Base-by-base conservation (phyloP, 2,329 filamentous ascomycete species). In the Phialemoniopsis sp. region DNA sequence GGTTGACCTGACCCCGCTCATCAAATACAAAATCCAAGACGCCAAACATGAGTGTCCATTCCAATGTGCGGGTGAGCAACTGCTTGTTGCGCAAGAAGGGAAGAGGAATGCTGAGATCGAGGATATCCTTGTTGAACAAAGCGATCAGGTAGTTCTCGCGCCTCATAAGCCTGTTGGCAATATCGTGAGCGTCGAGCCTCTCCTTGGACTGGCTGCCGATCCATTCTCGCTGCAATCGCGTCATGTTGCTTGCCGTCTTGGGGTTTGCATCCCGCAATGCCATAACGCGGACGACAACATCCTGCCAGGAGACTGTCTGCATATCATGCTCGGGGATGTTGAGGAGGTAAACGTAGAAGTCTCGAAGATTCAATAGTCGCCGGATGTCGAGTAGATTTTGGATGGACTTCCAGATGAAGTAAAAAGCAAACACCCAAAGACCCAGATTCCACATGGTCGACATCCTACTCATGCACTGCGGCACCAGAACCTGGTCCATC, bases 71-170 rank as follows among this genome's bases (percentile, higher is more conserved):
- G 1, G 93, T 96, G 55, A 96, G 91, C 38, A 95, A 72, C 47
- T 91, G 87, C 16, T 85, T 79, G 32, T 82, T 82, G 30, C 82
- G 78, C 3, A 96, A 55, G 46, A 96, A 90, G 0, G 93, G 93
- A 3, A 98, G 63, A 3, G 89, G 88, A 3, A 96, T 74, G 0
- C 87, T 89, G 34, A 97, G 70, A 56, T 98, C 84, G 32, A 98
- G 64, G 29, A 97, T 80, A 45, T 97, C 93, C 61, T 98, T 97
- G 70, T 98, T 98, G 66, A 97, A 89, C 53, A 98, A 73, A 5
- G 93, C 93, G 53, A 98, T 96, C 46, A 96, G 78, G 53, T 96
- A 98, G 55, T 98, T 98, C 46, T 96, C 91, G 55, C 88, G 86
- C 43, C 93, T 84, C 93, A 98, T 97, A 34, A 98, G 67, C 26